Base-by-base conservation (phyloP, 768 basidiomycete genomes). In the Panus rudis region DNA sequence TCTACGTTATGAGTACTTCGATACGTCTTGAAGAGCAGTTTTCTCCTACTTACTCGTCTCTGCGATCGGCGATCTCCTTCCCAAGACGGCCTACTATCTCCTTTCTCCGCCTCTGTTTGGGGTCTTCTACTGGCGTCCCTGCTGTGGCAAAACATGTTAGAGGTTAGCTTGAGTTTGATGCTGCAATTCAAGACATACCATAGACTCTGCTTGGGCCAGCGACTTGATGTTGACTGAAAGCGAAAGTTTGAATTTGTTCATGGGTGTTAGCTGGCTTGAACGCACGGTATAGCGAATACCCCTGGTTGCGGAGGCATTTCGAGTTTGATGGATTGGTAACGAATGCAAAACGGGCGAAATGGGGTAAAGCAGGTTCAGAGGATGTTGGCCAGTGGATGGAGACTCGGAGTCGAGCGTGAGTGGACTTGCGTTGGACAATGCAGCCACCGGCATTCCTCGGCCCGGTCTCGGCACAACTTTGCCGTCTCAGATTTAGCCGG, bases 11-110 rank as follows among this genome's bases (percentile, higher is more conserved):
- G n/a, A n/a, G n/a, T n/a, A n/a, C n/a, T n/a, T n/a, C n/a, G n/a
- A n/a, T n/a, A n/a, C n/a, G n/a, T n/a, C n/a, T n/a, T n/a, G n/a
- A n/a, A n/a, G n/a, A n/a, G n/a, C n/a, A n/a, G n/a, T n/a, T n/a
- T n/a, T n/a, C 59, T 88, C 84, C 34, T 35, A 69, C 76, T 57
- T 54, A 86, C 86, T 87, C 84, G 59, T 87, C 84, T 52, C 82
- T 67, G 46, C 84, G 70, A 61, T 89, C 85, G 56, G 60, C 71
- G 66, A 84, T 73, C 52, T 88, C 85, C 59, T 81, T 86, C 19
- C 77, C 78, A 22, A 83, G 59, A 65, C 78, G 84, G 41, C 78
- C 76, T n/a, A 77, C 71, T 23, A 81, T 58, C 42, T 88, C 84
- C 54, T 77, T 81, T 48, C 79, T 68, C 61, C 77, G 76, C 68